Base-by-base conservation (phyloP, 179 eudicot species). In the Sideroxylon spinosum region DNA sequence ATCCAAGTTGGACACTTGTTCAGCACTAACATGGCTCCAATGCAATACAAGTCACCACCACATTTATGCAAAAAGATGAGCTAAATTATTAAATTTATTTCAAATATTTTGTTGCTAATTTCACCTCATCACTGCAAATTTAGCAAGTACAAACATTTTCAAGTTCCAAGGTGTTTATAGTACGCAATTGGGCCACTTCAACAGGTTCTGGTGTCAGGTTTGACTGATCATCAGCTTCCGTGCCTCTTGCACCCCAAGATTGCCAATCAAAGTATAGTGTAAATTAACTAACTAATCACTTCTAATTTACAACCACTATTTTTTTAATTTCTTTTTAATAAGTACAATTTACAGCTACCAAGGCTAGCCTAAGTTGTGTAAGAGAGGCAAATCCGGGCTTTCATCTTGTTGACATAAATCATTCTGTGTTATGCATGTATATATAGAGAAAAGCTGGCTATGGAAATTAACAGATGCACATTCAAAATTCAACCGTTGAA, bases 1-100 rank as follows among this genome's bases (percentile, higher is more conserved):
- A 53, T 48, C 74, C 59, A 48, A 49, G 29, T 70, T 14, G 20
- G 28, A 56, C 57, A 49, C 57, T 70, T 20, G 16, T 48, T 48
- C 57, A 69, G 56, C 56, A 48, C 48, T 46, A n/a, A 20, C 19
- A 69, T 52, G 57, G 73, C 73, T 14, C 73, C 29, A 69, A 9
- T 17, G 71, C 7, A 68, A 50, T 20, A 23, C 11, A 12, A 32
- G 71, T 17, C 50, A 37, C 23, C 70, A 44, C 71, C 49, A 20
- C 52, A 7, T 13, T 8, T 68, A 37, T 52, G 11, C 5, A 48
- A 46, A 9, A 4, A 46, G 73, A 20, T 11, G 23, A 6, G 6
- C 23, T 14, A 69, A 44, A 48, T n/a, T 48, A 20, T 28, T 69
- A 46, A 12, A 50, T 17, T 44, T 25, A 11, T 25, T 37, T 26